Evolutionary conservation across 2,329 filamentous ascomycete genomes (phyloP).

Genomic region (Lecanicillium sp.): DNA sequence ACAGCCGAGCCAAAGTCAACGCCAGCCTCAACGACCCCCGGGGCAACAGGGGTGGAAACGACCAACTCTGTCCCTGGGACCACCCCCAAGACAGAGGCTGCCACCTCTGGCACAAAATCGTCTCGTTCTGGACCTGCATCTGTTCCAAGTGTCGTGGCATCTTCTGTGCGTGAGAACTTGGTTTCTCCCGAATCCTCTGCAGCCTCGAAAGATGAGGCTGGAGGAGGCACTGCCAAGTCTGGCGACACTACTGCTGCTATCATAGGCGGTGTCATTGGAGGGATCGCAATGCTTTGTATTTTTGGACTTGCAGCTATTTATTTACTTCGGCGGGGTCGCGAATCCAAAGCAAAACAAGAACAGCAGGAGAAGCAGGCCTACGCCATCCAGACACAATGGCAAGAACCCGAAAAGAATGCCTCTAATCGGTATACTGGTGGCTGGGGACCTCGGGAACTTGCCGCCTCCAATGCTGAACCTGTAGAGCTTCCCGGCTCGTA

Average conservation of each 20-base stretch:
- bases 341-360: neutral
- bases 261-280: conserved; percentile 25
- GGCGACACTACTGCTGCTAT: conserved; percentile 21
- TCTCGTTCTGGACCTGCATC: too few relatives aligned
- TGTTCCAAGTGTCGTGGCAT: too few relatives aligned
- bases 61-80: too few relatives aligned
- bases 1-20: neutral
- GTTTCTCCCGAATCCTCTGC: neutral
- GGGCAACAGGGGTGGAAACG: too few relatives aligned
- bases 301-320: conserved; percentile 15
- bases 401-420: neutral
- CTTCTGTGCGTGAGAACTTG: too few relatives aligned
- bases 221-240: neutral
- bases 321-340: conserved; percentile 6
- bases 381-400: neutral
- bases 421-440: conserved; percentile 2
- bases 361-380: neutral
- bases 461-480: neutral
- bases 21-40: neutral
- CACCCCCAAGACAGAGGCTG: too few relatives aligned
- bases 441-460: conserved; percentile 2
- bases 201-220: neutral
- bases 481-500: conserved; percentile 4
- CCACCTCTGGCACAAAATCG: too few relatives aligned
- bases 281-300: conserved; percentile 24